Percentiles rank a stretch among this genome's conserved stretches.
Evolutionary conservation across 192 early-diverging fungal genomes (phyloP).

Genomic region (Umbelopsis ramanniana): DNA sequence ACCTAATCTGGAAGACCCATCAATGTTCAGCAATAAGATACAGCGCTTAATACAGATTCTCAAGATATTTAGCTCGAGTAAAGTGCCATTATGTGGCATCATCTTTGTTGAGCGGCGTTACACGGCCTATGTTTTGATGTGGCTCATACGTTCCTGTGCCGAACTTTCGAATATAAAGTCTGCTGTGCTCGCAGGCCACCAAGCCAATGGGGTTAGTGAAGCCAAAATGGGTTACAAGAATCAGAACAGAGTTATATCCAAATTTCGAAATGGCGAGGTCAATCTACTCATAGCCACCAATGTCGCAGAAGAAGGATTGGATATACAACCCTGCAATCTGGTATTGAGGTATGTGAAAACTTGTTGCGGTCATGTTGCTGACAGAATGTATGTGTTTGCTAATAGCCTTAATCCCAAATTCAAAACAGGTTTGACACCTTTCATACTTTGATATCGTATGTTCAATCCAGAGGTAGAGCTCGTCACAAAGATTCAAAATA

Average conservation of each 20-base stretch:
- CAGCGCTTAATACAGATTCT: slow-evolving; percentile 68
- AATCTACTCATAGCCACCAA: slow-evolving; percentile 90
- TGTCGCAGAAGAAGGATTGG: slow-evolving; percentile 95
- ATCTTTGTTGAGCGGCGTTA: slow-evolving; percentile 81
- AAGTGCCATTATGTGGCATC: slow-evolving; percentile 80
- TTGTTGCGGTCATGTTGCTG: not conserved
- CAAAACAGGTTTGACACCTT: slow-evolving; percentile 77
- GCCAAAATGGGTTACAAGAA: slow-evolving; percentile 54
- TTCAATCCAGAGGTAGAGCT: slow-evolving; percentile 91
- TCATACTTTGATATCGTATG: slow-evolving; percentile 73
- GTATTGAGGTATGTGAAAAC: slow-evolving; percentile 66
- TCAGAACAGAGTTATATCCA: slow-evolving; percentile 64
- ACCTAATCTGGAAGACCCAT: slow-evolving; percentile 30
- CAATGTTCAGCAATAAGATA: slow-evolving; percentile 73
- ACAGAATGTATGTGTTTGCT: not conserved
- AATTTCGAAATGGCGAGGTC: slow-evolving; percentile 68
- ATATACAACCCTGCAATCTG: slow-evolving; percentile 90
- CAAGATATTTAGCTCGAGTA: slow-evolving; percentile 41
- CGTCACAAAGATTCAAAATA: slow-evolving; percentile 74
- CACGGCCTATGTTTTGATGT: slow-evolving; percentile 61
- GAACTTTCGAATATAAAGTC: slow-evolving; percentile 52
- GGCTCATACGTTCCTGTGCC: slow-evolving; percentile 63
- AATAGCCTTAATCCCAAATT: slow-evolving; percentile 14
- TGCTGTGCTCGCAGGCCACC: slow-evolving; percentile 65
- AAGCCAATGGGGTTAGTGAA: slow-evolving; percentile 40